Base-by-base conservation (phyloP, 148 eudicot species). In the Heliamphora exappendiculata region DNA sequence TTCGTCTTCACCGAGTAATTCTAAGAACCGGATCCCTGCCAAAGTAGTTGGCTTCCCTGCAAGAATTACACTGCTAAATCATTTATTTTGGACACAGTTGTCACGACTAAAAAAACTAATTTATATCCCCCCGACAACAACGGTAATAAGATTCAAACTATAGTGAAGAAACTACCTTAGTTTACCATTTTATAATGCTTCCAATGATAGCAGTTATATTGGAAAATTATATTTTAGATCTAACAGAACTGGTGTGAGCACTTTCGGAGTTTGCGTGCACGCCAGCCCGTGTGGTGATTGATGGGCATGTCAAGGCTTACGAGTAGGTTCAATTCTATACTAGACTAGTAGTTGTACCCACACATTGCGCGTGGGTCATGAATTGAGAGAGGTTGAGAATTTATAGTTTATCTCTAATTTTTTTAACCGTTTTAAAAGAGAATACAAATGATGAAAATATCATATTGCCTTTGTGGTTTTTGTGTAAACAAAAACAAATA, bases 1-100 rank as follows among this genome's bases (percentile, higher is more conserved):
- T 77, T 91, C 93, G 81, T 89, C 93, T 63, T 77, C 84, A 31
- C 85, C 82, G 6, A 91, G 90, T 71, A 91, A 77, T 59, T 91
- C 87, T 26, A 89, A 76, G 75, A 91, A 91, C 62, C 88, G 81
- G 24, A 81, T 68, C 22, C 82, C 91, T 45, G 89, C 85, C 29
- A 19, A 66, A 73, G 93, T 83, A 62, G 85, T 80, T 58, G 93
- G 93, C 72, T 80, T 88, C 73, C 89, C 90, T 90, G 88, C 84
- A 87, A 79, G 29, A 71, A 83, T 22, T 53, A 36, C 50, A 72
- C n/a, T 45, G 55, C 20, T 36, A 19, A 6, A 47, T 63, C 33
- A 60, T 34, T 26, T 3, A 12, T 24, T 29, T 28, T 3, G 3
- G 17, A 22, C 2, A 57, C 11, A 11, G 50, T 19, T n/a, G 29